A percentile compares a stretch with the other conserved stretches of the same genome.
phyloP scores from a whole-genome alignment of 192 early-diverging fungal genomes.

The Coemansia sp. region DNA sequence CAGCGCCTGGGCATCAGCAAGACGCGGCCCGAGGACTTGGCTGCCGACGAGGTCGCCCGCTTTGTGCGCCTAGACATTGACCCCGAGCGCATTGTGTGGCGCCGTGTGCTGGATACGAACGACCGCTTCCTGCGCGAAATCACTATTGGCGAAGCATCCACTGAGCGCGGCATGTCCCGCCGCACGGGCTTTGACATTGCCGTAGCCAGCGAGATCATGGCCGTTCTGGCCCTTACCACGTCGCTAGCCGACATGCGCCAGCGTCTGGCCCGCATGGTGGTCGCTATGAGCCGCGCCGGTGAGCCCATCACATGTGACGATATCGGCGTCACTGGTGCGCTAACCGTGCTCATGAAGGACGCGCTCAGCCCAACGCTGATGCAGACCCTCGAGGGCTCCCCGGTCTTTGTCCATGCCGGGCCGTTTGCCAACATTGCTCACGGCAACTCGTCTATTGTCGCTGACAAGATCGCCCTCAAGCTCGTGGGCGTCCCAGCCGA shows the following conservation, averaged over 20 bases:
- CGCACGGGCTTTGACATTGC: conserved; percentile 97
- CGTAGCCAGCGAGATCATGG: conserved; percentile 99
- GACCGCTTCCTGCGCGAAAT: conserved; percentile 94
- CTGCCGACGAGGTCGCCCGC: conserved; percentile 67
- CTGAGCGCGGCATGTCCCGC: conserved; percentile 84
- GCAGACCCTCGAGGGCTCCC: conserved; percentile 99
- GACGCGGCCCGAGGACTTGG: conserved; percentile 76
- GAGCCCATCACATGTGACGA: conserved; percentile 93
- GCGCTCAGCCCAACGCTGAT: conserved; percentile 98
- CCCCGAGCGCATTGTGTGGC: conserved; percentile 92
- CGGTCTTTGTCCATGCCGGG: conserved; percentile 97
- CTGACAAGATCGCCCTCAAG: conserved; percentile 95
- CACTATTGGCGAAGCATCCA: conserved; percentile 80
- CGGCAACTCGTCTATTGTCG: conserved; percentile 93
- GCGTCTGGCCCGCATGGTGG: conserved; percentile 91
- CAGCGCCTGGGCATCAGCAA: conserved; percentile 78
- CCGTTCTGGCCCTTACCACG: conserved; percentile 90
- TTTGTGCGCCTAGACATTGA: conserved; percentile 96
- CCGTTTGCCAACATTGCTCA: conserved; percentile 99
- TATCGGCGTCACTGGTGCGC: conserved; percentile 90
- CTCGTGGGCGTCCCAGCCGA: conserved; percentile 74
- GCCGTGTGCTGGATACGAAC: conserved; percentile 94
- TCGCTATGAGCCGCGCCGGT: conserved; percentile 78
- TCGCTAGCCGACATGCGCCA: conserved; percentile 90
- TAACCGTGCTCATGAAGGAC: conserved; percentile 97